Evolutionary conservation across 306 rosid species (phyloP).

Genomic region (Acacia crassicarpa): DNA sequence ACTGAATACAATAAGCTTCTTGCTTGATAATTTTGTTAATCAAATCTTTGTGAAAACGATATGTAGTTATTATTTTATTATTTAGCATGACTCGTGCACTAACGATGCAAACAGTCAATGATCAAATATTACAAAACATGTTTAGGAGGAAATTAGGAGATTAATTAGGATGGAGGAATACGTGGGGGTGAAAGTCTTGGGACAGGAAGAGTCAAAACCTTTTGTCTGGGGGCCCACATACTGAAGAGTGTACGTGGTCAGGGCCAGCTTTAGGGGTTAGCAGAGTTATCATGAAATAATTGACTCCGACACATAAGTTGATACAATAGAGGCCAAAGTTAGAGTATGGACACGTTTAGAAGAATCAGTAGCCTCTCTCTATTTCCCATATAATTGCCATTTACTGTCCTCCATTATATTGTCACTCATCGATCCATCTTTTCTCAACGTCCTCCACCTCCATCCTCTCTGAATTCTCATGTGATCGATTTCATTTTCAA

Average conservation of each 20-base stretch:
- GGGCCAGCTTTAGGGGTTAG: background rate
- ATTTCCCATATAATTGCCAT: constrained; percentile 19
- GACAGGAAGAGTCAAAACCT: constrained; percentile 26
- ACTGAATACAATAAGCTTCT: too few relatives aligned
- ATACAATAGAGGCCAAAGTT: background rate
- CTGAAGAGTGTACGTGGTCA: background rate
- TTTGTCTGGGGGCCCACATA: constrained; percentile 48
- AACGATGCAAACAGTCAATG: too few relatives aligned
- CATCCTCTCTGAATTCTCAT: too few relatives aligned
- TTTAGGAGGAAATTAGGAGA: background rate
- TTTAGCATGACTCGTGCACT: too few relatives aligned
- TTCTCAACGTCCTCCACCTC: too few relatives aligned
- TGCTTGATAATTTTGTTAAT: too few relatives aligned
- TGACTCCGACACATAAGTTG: background rate
- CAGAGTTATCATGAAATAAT: background rate
- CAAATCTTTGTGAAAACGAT: too few relatives aligned
- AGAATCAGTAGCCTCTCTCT: constrained; percentile 4
- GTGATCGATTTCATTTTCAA: too few relatives aligned
- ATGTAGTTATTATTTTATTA: too few relatives aligned
- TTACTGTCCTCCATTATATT: background rate
- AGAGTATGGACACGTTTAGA: background rate
- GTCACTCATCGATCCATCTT: background rate
- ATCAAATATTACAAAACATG: background rate
- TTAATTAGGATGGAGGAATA: constrained; percentile 1
- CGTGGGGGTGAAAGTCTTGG: constrained; percentile 49